These are phyloP conservation scores for Apiotrichum akiyoshidainum DNA, from an alignment of 1,284 basidiomycete genomes.

Conservation along the genomic window DNA sequence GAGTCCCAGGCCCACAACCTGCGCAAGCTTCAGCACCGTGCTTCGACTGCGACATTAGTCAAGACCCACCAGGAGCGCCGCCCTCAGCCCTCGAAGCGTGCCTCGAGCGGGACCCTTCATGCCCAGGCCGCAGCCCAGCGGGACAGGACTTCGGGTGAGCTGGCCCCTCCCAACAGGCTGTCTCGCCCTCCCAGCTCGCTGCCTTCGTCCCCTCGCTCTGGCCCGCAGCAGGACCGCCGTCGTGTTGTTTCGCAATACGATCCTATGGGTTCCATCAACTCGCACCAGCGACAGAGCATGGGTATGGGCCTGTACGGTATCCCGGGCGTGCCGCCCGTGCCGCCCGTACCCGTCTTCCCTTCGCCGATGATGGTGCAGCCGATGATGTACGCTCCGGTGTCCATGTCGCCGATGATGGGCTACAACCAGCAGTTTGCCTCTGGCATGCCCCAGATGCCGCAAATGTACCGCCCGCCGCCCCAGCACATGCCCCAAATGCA, in stretches of 20 bases:
- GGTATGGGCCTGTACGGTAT: constrained; percentile 13
- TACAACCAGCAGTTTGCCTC: background rate
- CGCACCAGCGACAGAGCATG: constrained; percentile 11
- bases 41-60: constrained; percentile 4
- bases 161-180: background rate
- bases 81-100: constrained; percentile 5
- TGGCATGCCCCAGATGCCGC: constrained; percentile 7
- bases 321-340: constrained; percentile 1
- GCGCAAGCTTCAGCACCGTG: constrained; percentile 3
- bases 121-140: constrained; percentile 4
- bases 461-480: constrained; percentile 18
- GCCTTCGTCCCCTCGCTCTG: constrained; percentile 10
- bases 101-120: constrained; percentile 1
- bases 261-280: background rate
- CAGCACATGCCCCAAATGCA: background rate
- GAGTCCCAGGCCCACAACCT: background rate
- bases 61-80: background rate
- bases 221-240: constrained; percentile 13
- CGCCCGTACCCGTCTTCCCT: background rate
- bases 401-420: constrained; percentile 8
- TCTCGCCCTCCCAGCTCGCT: constrained; percentile 13
- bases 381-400: constrained; percentile 12
- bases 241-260: constrained; percentile 19
- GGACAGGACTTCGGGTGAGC: background rate
- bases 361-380: constrained; percentile 8